Evolutionary conservation across 2,329 filamentous ascomycete species (phyloP).

Genomic region (Talaromyces sp.): DNA sequence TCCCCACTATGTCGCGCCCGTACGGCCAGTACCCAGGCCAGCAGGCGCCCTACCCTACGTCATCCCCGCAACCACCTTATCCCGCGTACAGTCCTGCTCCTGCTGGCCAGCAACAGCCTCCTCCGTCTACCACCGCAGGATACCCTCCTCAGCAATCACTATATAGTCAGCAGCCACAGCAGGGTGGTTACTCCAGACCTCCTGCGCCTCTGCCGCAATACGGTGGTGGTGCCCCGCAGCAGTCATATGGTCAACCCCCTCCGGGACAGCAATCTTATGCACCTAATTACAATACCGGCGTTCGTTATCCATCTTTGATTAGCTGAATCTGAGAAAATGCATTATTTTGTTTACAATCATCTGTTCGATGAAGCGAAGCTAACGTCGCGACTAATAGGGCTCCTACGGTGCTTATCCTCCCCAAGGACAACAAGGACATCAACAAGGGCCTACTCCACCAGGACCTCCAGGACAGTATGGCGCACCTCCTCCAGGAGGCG

Average conservation of each 20-base stretch:
- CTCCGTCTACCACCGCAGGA: constrained; percentile 30
- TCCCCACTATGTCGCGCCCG: constrained; percentile 32
- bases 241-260: constrained; percentile 31
- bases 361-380: not conserved
- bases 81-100: constrained; percentile 36
- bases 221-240: constrained; percentile 30
- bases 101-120: constrained; percentile 29
- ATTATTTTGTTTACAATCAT: not conserved
- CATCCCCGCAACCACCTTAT: constrained; percentile 27
- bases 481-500: constrained; percentile 30
- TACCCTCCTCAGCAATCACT: constrained; percentile 27
- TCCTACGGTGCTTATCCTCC: constrained; percentile 24
- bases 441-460: constrained; percentile 17
- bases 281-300: constrained; percentile 25
- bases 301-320: constrained; percentile 17
- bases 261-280: constrained; percentile 26
- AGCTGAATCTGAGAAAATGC: constrained; percentile 2
- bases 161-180: constrained; percentile 22
- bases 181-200: constrained; percentile 41
- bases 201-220: constrained; percentile 41
- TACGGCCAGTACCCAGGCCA: constrained; percentile 39
- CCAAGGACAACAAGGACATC: constrained; percentile 23
- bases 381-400: not conserved
- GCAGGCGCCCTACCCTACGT: constrained; percentile 37
- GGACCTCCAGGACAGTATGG: constrained; percentile 19